Evolutionary conservation across 805 yeast species (phyloP), one percentile per base, ranked within the genome.

Genomic region (Suhomyces tanzawaensis): DNA sequence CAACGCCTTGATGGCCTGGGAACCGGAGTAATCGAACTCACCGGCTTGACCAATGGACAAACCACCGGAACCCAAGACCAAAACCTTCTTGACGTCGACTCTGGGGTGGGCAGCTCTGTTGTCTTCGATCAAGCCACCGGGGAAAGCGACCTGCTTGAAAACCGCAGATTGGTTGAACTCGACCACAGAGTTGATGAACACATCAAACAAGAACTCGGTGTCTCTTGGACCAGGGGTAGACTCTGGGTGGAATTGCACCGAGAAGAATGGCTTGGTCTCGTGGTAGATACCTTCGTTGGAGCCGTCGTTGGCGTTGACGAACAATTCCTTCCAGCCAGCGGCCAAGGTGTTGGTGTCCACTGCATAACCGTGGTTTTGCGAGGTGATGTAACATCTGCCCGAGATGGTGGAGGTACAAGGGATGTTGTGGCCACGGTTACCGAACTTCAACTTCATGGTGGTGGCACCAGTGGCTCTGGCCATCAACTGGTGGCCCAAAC

Each of bases 191-290:
- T 86, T 66, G 57, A 93, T 84, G 68, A 93, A 93, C 22, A 86
- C 89, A 58, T 93, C 99, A 55, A 93, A 93, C 62, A 93, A 74
- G 66, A 90, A 93, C 69, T 93, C 99, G 36, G 99, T 93, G 64
- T 93, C 99, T 63, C 96, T 81, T 62, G 99, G 99, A 63, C 99
- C 99, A 33, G 99, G 98, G 34, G 96, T 88, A 17, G 97, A 87
- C 74, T 93, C 99, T 18, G 99, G 99, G 64, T 93, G 99, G 77
- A 93, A 91, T 74, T 93, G 99, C 34, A 93, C 98, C 12, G 99
- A 93, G 76, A 93, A 93, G 62, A 74, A 84, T 27, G 99, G 99
- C 64, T 84, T 75, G 48, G 79, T 73, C 29, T 82, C 76, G 69
- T 91, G 87, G 72, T 88, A 91, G 47, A 93, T 88, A 81, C 99